A percentile compares a stretch with the other conserved stretches of the same genome.
These are phyloP conservation scores for Amylostereum areolatum DNA, from an alignment of 1,284 basidiomycete species.

Conservation along the genomic window DNA sequence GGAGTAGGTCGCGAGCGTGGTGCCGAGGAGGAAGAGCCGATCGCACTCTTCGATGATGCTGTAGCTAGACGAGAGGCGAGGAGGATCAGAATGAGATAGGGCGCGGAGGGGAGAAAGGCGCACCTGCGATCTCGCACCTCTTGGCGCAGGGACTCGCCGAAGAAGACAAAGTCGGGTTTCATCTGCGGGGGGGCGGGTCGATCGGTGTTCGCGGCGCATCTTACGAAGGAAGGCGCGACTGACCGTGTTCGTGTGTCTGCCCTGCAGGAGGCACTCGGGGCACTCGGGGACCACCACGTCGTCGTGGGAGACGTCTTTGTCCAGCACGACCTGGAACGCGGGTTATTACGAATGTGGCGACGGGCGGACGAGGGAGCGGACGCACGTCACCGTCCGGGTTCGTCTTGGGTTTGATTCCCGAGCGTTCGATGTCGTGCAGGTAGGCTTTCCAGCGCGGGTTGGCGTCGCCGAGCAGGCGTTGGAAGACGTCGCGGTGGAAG, in stretches of 20 bases:
- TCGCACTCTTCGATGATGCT: constrained; percentile 55
- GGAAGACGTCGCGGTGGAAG: constrained; percentile 65
- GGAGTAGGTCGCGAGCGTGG: constrained; percentile 88
- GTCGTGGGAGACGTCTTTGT: constrained; percentile 62
- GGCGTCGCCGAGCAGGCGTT: constrained; percentile 60
- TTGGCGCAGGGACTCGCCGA: constrained; percentile 77
- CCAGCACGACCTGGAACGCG: constrained; percentile 63
- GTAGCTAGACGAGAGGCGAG: constrained; percentile 36
- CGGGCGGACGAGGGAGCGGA: constrained; percentile 8
- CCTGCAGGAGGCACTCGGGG: constrained; percentile 51
- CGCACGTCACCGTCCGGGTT: constrained; percentile 91
- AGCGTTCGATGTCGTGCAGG: constrained; percentile 59
- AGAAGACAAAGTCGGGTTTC: constrained; percentile 85
- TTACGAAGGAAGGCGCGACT: constrained; percentile 2
- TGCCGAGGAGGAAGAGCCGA: constrained; percentile 76
- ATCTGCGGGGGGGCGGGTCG: constrained; percentile 50
- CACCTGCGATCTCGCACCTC: constrained; percentile 67
- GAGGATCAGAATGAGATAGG: not conserved
- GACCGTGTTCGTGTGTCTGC: constrained; percentile 33
- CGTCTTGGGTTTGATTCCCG: constrained; percentile 62
- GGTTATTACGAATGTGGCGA: not conserved
- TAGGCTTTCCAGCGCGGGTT: constrained; percentile 82
- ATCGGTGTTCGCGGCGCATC: not conserved
- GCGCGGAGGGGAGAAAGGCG: constrained; percentile 20
- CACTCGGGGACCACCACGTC: constrained; percentile 80